These are phyloP conservation scores for Kalaharituber pfeilii DNA, from an alignment of 2,329 filamentous ascomycete species.

Conservation along the genomic window DNA sequence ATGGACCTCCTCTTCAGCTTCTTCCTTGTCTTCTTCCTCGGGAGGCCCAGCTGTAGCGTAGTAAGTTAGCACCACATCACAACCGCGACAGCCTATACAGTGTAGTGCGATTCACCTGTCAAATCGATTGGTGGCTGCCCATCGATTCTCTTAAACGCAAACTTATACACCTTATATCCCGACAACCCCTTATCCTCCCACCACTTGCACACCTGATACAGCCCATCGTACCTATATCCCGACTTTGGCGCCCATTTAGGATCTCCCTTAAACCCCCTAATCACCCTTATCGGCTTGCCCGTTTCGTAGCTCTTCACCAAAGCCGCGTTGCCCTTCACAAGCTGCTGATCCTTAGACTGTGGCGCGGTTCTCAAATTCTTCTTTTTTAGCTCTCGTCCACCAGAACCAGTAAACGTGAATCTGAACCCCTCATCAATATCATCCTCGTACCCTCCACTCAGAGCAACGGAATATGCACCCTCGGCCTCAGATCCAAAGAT, in stretches of 20 bases:
- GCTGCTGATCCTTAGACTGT: conserved; percentile 15
- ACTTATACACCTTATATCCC: conserved; percentile 19
- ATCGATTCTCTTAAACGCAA: conserved; percentile 18
- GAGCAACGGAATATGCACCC: conserved; percentile 16
- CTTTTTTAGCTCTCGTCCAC: conserved; percentile 18
- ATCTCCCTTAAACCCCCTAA: conserved; percentile 17
- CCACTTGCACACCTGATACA: conserved; percentile 16
- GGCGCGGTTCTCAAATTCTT: conserved; percentile 20
- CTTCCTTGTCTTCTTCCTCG: background rate
- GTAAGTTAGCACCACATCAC: conserved; percentile 6
- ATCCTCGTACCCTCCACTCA: conserved; percentile 20
- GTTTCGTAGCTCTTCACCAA: conserved; percentile 14
- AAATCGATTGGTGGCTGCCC: conserved; percentile 16
- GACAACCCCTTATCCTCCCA: conserved; percentile 17
- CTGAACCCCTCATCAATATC: conserved; percentile 19
- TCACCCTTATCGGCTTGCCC: conserved; percentile 17
- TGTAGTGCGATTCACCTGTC: too few species aligned
- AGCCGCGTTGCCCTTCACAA: conserved; percentile 14
- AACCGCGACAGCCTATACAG: too few species aligned
- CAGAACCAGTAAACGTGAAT: conserved; percentile 21
- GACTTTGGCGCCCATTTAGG: conserved; percentile 11
- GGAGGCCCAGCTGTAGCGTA: background rate
- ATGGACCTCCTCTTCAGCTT: background rate
- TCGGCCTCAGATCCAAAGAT: conserved; percentile 11
- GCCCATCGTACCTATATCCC: conserved; percentile 20